Evolutionary conservation across 1,284 basidiomycete species (phyloP).

Genomic region (Sanghuangporus weigelae): DNA sequence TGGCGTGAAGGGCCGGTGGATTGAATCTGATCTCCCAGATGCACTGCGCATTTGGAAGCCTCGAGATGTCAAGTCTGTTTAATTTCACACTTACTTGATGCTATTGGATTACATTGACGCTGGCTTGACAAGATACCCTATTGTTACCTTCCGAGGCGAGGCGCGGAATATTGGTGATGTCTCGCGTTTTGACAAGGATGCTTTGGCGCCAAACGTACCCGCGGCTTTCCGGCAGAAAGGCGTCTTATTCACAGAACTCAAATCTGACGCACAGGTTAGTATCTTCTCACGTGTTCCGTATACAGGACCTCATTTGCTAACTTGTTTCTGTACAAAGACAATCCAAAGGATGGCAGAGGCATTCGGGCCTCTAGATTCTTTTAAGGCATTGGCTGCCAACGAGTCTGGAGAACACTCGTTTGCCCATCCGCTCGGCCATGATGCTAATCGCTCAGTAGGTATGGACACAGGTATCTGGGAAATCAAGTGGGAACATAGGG

Average conservation of each 20-base stretch:
- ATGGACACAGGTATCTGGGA: constrained; percentile 67
- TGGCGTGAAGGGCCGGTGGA: constrained; percentile 21
- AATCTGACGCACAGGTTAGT: constrained; percentile 53
- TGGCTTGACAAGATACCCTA: constrained; percentile 39
- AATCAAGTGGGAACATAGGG: constrained; percentile 69
- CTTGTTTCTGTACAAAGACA: constrained; percentile 30
- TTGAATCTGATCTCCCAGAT: constrained; percentile 42
- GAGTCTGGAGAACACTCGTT: constrained; percentile 8
- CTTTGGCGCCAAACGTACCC: constrained; percentile 10
- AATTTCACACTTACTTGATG: neutral
- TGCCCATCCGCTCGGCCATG: constrained; percentile 45
- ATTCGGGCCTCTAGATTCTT: constrained; percentile 54
- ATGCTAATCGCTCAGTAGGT: constrained; percentile 41
- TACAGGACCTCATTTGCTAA: neutral
- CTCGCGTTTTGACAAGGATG: constrained; percentile 6
- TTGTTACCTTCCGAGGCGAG: constrained; percentile 51
- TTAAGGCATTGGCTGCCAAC: constrained; percentile 23
- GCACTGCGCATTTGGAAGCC: constrained; percentile 48
- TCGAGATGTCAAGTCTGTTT: constrained; percentile 38
- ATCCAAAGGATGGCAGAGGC: constrained; percentile 41
- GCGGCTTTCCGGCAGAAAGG: constrained; percentile 28
- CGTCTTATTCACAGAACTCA: constrained; percentile 50
- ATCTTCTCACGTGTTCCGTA: neutral
- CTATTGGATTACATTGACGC: neutral
- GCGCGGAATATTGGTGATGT: constrained; percentile 28